A percentile compares a stretch with the other conserved stretches of the same genome.
Evolutionary conservation across 2,329 filamentous ascomycete genomes (phyloP).

Genomic region (Lachnellula hyalina): DNA sequence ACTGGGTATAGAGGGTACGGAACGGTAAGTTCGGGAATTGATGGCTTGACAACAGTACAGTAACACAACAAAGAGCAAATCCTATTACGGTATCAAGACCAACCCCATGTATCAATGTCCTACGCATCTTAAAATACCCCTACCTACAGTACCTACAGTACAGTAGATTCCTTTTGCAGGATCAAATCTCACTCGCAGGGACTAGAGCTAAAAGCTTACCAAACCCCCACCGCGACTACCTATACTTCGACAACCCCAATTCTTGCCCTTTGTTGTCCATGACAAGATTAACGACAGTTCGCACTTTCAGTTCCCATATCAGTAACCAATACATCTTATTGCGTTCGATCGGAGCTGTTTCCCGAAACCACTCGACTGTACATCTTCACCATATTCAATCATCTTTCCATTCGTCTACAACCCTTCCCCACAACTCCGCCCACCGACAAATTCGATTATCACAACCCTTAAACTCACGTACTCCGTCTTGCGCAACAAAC

Average conservation of each 20-base stretch:
- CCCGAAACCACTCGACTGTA: not conserved
- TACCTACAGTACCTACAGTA: too few species aligned
- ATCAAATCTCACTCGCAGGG: too few species aligned
- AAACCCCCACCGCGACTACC: not conserved
- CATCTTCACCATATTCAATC: not conserved
- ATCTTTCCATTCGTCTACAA: not conserved
- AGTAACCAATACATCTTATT: not conserved
- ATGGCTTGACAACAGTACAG: not conserved
- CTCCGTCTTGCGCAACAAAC: not conserved
- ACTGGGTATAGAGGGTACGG: not conserved
- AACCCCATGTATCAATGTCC: too few species aligned
- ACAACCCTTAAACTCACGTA: not conserved
- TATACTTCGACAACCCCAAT: not conserved
- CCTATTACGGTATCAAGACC: too few species aligned
- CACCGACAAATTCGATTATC: not conserved
- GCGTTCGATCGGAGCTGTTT: not conserved
- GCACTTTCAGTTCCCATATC: not conserved
- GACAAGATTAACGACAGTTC: conserved; percentile 6
- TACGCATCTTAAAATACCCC: too few species aligned
- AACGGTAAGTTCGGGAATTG: not conserved
- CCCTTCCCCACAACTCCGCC: not conserved
- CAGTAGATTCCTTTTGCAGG: too few species aligned
- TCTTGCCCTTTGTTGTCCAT: conserved; percentile 7
- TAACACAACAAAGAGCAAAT: not conserved
- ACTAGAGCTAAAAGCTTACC: not conserved